Evolutionary conservation across 371 early-diverging fungal species (phyloP).

Genomic region (Capillidium heterosporum): DNA sequence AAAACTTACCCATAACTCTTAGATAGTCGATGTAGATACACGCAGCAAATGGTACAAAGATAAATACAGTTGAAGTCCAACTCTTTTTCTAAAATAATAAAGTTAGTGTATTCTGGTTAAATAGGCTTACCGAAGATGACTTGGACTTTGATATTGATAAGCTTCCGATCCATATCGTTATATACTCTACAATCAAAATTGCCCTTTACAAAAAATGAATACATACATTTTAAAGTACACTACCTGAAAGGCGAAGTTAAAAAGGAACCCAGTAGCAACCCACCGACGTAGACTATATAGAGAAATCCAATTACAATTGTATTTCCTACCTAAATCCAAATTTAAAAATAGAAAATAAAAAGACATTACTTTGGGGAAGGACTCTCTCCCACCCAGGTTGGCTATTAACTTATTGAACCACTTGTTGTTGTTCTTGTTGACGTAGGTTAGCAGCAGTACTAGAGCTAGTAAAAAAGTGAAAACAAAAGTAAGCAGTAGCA

Average conservation of each 20-base stretch:
- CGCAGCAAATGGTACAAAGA: not conserved
- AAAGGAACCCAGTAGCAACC: not conserved
- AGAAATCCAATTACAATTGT: not conserved
- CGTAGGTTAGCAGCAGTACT: not conserved
- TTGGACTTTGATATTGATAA: not conserved
- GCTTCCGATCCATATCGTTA: not conserved
- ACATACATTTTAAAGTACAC: not conserved
- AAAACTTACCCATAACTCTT: not conserved
- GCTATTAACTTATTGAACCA: not conserved
- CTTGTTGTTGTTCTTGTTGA: not conserved
- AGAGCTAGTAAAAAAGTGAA: not conserved
- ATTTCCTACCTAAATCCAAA: not conserved
- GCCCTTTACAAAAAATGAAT: not conserved
- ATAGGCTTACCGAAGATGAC: not conserved
- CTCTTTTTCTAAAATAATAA: not conserved
- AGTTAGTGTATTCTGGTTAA: not conserved
- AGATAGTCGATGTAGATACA: not conserved
- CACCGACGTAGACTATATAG: not conserved
- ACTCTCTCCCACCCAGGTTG: not conserved
- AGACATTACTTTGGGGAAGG: not conserved
- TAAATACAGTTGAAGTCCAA: not conserved
- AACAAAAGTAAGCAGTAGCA: not conserved
- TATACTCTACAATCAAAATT: not conserved
- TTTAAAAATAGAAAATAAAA: not conserved
- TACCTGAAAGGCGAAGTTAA: constrained; percentile 1